Conservation (phyloP, 2,329 filamentous ascomycete genomes). For the Hymenoscyphus albidus region DNA sequence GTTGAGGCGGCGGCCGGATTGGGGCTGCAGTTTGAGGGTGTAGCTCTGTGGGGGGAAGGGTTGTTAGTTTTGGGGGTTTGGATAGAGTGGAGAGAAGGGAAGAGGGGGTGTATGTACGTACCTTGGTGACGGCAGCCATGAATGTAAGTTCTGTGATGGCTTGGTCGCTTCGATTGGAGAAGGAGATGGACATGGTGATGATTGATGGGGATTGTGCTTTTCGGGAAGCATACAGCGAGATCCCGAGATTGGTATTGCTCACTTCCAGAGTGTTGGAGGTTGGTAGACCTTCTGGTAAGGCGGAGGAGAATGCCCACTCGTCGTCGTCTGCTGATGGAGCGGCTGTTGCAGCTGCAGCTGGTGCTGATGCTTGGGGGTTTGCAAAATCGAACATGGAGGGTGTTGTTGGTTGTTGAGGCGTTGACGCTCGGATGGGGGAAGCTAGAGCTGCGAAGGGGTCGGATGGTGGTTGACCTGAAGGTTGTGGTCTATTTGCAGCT, state of each 20-base stretch:
- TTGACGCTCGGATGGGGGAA: slow-evolving; percentile 41
- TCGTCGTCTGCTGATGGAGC: slow-evolving; percentile 65
- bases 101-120: slow-evolving; percentile 25
- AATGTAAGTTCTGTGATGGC: slow-evolving; percentile 79
- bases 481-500: slow-evolving; percentile 36
- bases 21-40: slow-evolving; percentile 76
- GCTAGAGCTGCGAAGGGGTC: slow-evolving; percentile 54
- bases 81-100: background rate
- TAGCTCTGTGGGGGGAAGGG: slow-evolving; percentile 56
- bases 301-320: slow-evolving; percentile 91
- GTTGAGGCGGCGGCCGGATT: slow-evolving; percentile 72
- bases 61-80: slow-evolving; percentile 17
- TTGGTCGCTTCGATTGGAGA: slow-evolving; percentile 74
- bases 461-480: slow-evolving; percentile 44
- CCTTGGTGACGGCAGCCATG: slow-evolving; percentile 90
- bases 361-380: slow-evolving; percentile 34
- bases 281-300: slow-evolving; percentile 60
- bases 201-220: slow-evolving; percentile 38
- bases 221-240: slow-evolving; percentile 70
- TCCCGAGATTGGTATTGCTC: slow-evolving; percentile 64
- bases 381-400: slow-evolving; percentile 44
- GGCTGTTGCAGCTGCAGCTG: slow-evolving; percentile 33
- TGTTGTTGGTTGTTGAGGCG: slow-evolving; percentile 48
- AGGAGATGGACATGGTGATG: slow-evolving; percentile 71
- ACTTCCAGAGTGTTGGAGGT: slow-evolving; percentile 58